A percentile compares a stretch with the other conserved stretches of the same genome.
Conservation (phyloP, 257 asterid genomes). For the Nicotiana paniculata region DNA sequence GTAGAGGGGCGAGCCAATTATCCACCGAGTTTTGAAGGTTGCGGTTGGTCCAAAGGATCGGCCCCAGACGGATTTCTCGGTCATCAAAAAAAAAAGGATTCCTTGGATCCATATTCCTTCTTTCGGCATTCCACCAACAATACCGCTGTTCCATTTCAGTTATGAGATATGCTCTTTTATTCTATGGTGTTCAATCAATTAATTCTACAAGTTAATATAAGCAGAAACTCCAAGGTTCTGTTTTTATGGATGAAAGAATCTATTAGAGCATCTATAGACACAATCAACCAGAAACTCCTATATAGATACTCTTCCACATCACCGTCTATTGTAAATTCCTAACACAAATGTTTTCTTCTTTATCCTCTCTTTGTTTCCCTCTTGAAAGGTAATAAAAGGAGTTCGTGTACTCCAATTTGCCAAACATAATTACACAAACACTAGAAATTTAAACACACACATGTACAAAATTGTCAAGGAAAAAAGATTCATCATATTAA, state of each 20-base stretch:
- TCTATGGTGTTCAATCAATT: not conserved
- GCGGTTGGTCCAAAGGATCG: too few relatives aligned
- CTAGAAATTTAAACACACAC: too few relatives aligned
- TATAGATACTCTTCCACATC: not conserved
- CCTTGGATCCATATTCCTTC: not conserved
- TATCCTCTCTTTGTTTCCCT: not conserved
- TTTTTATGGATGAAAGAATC: not conserved
- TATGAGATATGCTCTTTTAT: not conserved
- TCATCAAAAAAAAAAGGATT: not conserved
- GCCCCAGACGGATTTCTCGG: too few relatives aligned
- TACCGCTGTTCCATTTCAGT: not conserved
- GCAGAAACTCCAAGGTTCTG: not conserved
- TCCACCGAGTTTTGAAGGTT: too few relatives aligned
- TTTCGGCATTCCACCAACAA: not conserved
- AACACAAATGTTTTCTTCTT: not conserved
- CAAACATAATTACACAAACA: too few relatives aligned
- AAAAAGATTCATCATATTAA: too few relatives aligned
- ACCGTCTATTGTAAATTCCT: not conserved
- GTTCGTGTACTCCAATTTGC: not conserved
- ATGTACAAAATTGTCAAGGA: too few relatives aligned
- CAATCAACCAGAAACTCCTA: not conserved
- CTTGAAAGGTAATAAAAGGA: not conserved
- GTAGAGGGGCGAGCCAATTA: too few relatives aligned
- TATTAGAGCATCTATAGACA: not conserved
- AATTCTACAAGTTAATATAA: not conserved